Evolutionary conservation across 306 rosid genomes (phyloP).

Genomic region (Vigna trinervia): DNA sequence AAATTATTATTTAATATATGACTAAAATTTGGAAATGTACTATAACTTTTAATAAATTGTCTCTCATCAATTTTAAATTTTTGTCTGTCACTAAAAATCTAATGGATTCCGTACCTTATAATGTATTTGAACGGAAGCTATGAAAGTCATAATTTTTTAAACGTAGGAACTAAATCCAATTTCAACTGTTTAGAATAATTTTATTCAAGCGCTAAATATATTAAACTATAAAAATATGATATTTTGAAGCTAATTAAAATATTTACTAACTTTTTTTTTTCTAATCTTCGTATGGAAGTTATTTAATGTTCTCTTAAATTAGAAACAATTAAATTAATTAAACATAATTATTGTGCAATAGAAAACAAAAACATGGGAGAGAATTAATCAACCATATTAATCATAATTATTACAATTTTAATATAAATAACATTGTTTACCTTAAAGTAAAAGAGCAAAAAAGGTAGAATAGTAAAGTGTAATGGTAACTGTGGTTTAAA

Average conservation of each 20-base stretch:
- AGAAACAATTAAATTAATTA: not conserved
- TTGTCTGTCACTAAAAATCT: too few species aligned
- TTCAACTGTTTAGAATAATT: not conserved
- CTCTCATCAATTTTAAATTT: too few species aligned
- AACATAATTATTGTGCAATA: too few species aligned
- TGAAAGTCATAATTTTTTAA: too few species aligned
- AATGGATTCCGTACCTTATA: too few species aligned
- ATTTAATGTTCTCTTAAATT: not conserved
- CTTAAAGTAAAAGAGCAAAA: not conserved
- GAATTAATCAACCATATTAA: too few species aligned
- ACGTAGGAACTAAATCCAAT: not conserved
- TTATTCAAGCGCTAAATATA: not conserved
- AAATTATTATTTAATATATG: too few species aligned
- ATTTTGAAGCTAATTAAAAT: not conserved
- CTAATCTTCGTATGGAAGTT: not conserved
- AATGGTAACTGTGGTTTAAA: slow-evolving; percentile 47
- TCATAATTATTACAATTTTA: not conserved
- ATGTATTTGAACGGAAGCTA: too few species aligned
- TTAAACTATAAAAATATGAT: not conserved
- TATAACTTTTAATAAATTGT: too few species aligned
- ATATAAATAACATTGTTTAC: not conserved
- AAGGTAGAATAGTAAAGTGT: not conserved
- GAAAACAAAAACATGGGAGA: not conserved
- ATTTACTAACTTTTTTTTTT: not conserved
- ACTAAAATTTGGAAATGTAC: too few species aligned